Conservation (phyloP, 352 stramenopile genomes). For the Globisporangium rhizosaccharum region DNA sequence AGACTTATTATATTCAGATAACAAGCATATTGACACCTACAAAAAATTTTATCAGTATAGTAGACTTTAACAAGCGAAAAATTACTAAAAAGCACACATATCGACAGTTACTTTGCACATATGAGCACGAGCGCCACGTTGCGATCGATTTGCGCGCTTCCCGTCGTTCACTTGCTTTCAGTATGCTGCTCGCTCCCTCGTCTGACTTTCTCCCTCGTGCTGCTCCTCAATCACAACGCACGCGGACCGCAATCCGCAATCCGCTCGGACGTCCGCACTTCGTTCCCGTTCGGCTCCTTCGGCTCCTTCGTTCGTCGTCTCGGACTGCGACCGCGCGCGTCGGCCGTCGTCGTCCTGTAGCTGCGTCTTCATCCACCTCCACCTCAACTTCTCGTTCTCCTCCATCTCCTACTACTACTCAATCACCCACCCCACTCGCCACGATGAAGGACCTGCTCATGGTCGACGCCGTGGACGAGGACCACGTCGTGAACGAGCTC, state of each 20-base stretch:
- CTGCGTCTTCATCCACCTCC: background rate
- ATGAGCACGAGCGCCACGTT: background rate
- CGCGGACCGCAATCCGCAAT: background rate
- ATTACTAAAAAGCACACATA: too few species aligned
- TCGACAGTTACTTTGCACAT: background rate
- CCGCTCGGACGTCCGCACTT: background rate
- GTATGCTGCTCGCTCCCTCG: background rate
- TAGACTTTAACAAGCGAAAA: too few species aligned
- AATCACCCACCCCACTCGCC: background rate
- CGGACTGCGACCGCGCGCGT: background rate
- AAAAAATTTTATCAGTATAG: too few species aligned
- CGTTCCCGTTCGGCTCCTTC: background rate
- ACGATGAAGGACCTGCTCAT: constrained; percentile 72
- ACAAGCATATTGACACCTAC: too few species aligned
- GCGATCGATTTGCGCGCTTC: background rate
- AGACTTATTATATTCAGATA: too few species aligned
- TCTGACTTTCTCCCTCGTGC: background rate
- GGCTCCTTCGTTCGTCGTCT: background rate
- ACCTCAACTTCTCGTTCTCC: background rate
- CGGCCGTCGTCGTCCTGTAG: background rate
- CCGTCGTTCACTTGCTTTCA: background rate
- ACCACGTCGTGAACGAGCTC: constrained; percentile 72
- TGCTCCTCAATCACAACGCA: background rate
- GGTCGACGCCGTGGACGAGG: constrained; percentile 70
- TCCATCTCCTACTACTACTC: background rate